phyloP scores from a whole-genome alignment of 768 basidiomycete genomes.

The Psilocybe tampanensis region DNA sequence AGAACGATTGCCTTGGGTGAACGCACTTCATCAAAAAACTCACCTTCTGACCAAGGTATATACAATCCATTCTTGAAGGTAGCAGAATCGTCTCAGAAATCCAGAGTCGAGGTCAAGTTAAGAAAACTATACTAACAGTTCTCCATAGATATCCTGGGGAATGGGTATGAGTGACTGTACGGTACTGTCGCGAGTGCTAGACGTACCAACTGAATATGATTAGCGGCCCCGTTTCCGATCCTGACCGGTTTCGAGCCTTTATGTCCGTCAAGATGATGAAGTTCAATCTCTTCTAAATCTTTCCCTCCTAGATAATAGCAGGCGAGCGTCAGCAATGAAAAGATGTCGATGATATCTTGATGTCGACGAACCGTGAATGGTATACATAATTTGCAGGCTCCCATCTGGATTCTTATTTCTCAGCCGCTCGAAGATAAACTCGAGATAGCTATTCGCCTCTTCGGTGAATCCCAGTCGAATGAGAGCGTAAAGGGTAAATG shows the following conservation, averaged over 20 bases:
- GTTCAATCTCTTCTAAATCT: slow-evolving; percentile 82
- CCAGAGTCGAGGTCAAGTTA: not conserved
- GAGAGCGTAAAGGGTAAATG: slow-evolving; percentile 94
- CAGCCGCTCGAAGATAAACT: slow-evolving; percentile 86
- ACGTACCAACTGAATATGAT: slow-evolving; percentile 84
- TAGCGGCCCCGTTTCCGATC: slow-evolving; percentile 95
- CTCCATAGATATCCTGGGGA: slow-evolving; percentile 91
- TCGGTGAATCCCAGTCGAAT: slow-evolving; percentile 93
- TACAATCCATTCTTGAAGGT: slow-evolving; percentile 81
- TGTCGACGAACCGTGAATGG: slow-evolving; percentile 95
- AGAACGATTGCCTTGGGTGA: too few relatives aligned
- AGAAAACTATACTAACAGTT: slow-evolving; percentile 56
- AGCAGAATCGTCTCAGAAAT: not conserved
- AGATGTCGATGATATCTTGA: too few relatives aligned
- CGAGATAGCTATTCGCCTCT: slow-evolving; percentile 90
- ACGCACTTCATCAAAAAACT: too few relatives aligned
- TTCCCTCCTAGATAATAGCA: slow-evolving; percentile 75
- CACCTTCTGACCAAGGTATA: slow-evolving; percentile 94
- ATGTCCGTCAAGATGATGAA: slow-evolving; percentile 86
- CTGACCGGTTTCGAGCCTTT: slow-evolving; percentile 84
- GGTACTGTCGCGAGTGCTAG: not conserved
- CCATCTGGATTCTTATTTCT: slow-evolving; percentile 87
- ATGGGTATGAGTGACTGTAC: not conserved
- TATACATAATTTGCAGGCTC: slow-evolving; percentile 96
- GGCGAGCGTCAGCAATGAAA: too few relatives aligned